Evolutionary conservation across 2,329 filamentous ascomycete species (phyloP).

Genomic region (Immersiporthe knoxdaviesiana): DNA sequence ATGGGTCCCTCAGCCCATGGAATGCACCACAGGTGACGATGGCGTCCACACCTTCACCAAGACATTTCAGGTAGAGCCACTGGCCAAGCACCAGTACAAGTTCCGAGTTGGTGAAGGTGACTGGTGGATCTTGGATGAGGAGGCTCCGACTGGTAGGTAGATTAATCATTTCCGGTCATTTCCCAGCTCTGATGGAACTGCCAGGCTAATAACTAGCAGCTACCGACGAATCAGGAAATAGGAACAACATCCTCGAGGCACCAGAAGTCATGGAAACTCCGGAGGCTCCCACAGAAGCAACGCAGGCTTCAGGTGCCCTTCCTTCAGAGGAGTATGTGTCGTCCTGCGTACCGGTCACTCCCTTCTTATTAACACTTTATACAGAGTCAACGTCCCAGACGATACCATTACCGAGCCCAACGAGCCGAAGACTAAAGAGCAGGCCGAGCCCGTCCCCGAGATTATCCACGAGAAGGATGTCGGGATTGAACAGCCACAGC

Average conservation of each 20-base stretch:
- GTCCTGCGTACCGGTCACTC: not conserved
- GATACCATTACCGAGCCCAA: slow-evolving; percentile 16
- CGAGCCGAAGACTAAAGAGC: slow-evolving; percentile 1
- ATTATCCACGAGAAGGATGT: not conserved
- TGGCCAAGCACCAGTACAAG: slow-evolving; percentile 73
- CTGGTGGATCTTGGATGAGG: slow-evolving; percentile 72
- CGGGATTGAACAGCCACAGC: slow-evolving; percentile 23
- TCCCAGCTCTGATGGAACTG: not conserved
- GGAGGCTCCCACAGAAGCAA: slow-evolving; percentile 18
- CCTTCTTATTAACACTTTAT: not conserved
- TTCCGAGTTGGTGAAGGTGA: slow-evolving; percentile 69
- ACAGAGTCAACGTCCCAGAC: slow-evolving; percentile 12
- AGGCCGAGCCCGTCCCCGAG: not conserved
- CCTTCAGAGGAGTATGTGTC: slow-evolving; percentile 22
- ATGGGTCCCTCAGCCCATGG: slow-evolving; percentile 72
- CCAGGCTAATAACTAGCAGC: slow-evolving; percentile 32
- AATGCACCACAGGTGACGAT: slow-evolving; percentile 51
- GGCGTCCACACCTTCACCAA: slow-evolving; percentile 64
- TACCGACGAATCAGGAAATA: slow-evolving; percentile 50
- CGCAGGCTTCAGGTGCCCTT: slow-evolving; percentile 20
- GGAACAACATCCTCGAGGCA: slow-evolving; percentile 52
- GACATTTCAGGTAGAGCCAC: slow-evolving; percentile 56
- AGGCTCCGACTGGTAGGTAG: slow-evolving; percentile 58
- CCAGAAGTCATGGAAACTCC: slow-evolving; percentile 19
- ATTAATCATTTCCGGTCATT: not conserved